A percentile compares a stretch with the other conserved stretches of the same genome.
These are phyloP conservation scores for Helminthosporium solani DNA, from an alignment of 2,329 filamentous ascomycete genomes.

Conservation along the genomic window DNA sequence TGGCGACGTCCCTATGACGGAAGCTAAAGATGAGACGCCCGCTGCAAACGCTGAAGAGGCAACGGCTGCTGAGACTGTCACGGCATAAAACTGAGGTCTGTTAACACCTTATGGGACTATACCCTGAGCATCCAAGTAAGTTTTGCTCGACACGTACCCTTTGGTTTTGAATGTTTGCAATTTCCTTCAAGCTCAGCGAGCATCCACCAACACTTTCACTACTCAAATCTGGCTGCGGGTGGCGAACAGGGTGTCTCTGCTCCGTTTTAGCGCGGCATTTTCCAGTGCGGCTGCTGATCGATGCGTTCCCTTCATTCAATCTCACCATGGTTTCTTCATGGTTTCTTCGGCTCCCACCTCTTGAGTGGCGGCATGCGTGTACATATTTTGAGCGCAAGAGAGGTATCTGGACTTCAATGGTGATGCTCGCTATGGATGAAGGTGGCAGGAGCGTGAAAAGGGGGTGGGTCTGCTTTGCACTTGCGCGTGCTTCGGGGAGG, in stretches of 20 bases:
- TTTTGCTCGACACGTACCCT: not conserved
- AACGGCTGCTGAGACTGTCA: slow-evolving; percentile 13
- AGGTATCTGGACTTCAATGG: not conserved
- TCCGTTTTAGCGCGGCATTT: not conserved
- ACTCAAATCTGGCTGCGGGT: not conserved
- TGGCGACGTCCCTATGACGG: slow-evolving; percentile 30
- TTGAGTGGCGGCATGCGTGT: slow-evolving; percentile 1
- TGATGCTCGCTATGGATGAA: not conserved
- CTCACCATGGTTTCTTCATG: not conserved
- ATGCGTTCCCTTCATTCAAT: not conserved
- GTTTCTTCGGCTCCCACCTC: not conserved
- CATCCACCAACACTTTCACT: not conserved
- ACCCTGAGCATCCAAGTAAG: not conserved
- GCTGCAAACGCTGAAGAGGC: slow-evolving; percentile 20
- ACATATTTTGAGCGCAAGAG: slow-evolving; percentile 8
- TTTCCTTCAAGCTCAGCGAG: not conserved
- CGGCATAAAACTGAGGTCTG: slow-evolving; percentile 4
- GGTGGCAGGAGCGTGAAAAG: not conserved
- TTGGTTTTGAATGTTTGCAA: not conserved
- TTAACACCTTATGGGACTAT: no score
- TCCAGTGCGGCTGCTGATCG: not conserved
- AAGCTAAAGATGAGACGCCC: slow-evolving; percentile 23
- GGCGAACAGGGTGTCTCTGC: not conserved
- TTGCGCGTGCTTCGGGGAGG: not conserved
- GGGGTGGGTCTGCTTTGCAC: not conserved